phyloP scores from a whole-genome alignment of 192 early-diverging fungal genomes.

The Coemansia furcata region DNA sequence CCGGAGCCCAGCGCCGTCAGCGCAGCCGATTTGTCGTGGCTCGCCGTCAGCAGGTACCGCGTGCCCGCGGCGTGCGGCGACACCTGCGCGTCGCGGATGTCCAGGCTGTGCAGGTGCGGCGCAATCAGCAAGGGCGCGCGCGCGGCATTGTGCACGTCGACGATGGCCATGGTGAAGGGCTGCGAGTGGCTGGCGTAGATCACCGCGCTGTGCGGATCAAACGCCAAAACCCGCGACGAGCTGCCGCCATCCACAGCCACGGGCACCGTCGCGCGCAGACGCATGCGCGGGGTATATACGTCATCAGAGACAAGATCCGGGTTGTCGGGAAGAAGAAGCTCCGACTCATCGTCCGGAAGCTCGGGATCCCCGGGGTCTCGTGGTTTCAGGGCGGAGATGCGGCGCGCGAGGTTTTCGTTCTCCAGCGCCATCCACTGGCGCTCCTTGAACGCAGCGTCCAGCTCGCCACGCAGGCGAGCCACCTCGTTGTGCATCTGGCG shows the following conservation, averaged over 20 bases:
- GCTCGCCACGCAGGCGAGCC: conserved; percentile 4
- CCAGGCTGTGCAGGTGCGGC: conserved; percentile 17
- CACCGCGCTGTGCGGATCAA: conserved; percentile 16
- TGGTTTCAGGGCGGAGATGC: background rate
- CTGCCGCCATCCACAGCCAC: background rate
- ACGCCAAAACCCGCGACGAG: conserved; percentile 20
- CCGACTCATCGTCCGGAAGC: background rate
- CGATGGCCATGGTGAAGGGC: conserved; percentile 20
- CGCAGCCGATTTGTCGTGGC: conserved; percentile 35
- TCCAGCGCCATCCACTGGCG: conserved; percentile 17
- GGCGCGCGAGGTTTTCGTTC: conserved; percentile 8
- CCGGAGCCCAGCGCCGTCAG: conserved; percentile 12
- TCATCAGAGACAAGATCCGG: background rate
- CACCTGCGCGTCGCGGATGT: conserved; percentile 34
- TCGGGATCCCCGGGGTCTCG: background rate
- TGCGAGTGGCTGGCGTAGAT: conserved; percentile 25
- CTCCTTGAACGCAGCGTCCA: background rate
- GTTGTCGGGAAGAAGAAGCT: background rate
- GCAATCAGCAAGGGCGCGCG: conserved; percentile 8
- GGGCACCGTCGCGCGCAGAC: conserved; percentile 15
- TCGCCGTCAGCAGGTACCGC: conserved; percentile 43
- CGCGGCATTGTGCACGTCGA: conserved; percentile 11
- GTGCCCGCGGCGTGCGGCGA: conserved; percentile 18
- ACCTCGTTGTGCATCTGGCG: conserved; percentile 25
- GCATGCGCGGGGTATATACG: conserved; percentile 6